Evolutionary conservation across 176 grass and related monocot genomes (phyloP), one percentile per base, ranked within the genome.

Genomic region (Phyllostachys edulis): DNA sequence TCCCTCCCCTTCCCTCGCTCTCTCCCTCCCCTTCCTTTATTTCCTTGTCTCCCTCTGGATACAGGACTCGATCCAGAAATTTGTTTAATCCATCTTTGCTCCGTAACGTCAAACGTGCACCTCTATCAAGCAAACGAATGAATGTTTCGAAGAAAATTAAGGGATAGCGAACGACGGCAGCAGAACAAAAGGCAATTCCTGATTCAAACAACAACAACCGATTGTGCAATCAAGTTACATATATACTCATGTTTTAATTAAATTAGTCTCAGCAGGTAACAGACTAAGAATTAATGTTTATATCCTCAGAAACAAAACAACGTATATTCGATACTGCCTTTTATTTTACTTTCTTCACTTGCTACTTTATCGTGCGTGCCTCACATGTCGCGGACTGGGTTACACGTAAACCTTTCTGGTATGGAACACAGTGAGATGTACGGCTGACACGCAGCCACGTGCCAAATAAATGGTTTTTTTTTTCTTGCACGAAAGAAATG

Each of bases 391-490:
- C 29, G 29, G 29, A 29, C 29, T 29, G 29, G 1, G 29, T 29
- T 29, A 29, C 29, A 29, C 29, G 29, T 29, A 29, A 34, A 34
- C 2, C 32, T 34, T 34, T 2, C 32, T 2, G 10, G 36, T 3
- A 34, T 67, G 21, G 67, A 71, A 11, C 54, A n/a, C 64, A 41
- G 78, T 39, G 78, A 39, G 47, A 20, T 7, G 5, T 4, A 46
- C 75, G 29, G 16, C 23, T 37, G 7, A 75, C 63, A 64, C n/a
- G 44, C 55, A 16, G 78, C 54, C 83, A 85, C 78, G 78, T 86
- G 78, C 41, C 71, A 47, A 38, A 36, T 18, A 67, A 21, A 34
- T 34, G 32, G 2, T 8, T 0, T 60, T 5, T 32, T 32, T 44
- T 15, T 65, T 32, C 45, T 50, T 73, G 0, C 45, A 49, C 26